Evolutionary conservation across 805 yeast genomes (phyloP).

Genomic region (Candida gorgasii): DNA sequence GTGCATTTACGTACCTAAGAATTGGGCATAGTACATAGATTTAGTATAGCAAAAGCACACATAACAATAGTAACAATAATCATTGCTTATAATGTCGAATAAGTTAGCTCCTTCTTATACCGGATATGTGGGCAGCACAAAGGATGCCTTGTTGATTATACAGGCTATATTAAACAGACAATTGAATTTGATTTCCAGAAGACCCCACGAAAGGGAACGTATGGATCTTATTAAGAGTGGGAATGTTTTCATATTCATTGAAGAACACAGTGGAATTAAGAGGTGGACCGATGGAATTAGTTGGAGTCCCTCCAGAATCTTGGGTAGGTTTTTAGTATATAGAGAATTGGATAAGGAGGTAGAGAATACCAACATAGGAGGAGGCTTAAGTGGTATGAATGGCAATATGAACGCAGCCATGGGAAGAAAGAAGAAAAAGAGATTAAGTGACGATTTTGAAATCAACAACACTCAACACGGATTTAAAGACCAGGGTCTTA

Average conservation of each 20-base stretch:
- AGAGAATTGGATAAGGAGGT: conserved; percentile 53
- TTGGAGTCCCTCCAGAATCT: conserved; percentile 90
- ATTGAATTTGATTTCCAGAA: conserved; percentile 62
- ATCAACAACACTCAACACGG: conserved; percentile 48
- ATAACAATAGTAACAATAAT: background rate
- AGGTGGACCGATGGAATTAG: conserved; percentile 97
- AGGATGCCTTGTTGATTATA: conserved; percentile 77
- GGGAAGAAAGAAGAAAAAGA: conserved; percentile 38
- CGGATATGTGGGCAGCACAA: conserved; percentile 79
- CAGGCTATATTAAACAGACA: conserved; percentile 73
- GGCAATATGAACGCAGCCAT: background rate
- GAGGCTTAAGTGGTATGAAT: background rate
- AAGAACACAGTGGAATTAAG: conserved; percentile 78
- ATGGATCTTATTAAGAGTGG: conserved; percentile 68
- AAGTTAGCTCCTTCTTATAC: conserved; percentile 53
- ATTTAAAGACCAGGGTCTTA: conserved; percentile 69
- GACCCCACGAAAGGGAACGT: conserved; percentile 84
- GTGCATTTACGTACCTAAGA: background rate
- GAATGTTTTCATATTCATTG: conserved; percentile 80
- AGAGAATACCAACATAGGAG: conserved; percentile 6
- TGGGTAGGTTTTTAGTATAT: conserved; percentile 83
- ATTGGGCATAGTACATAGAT: background rate
- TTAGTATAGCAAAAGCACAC: background rate
- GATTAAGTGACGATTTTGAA: conserved; percentile 30
- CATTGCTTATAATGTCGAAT: conserved; percentile 9